A percentile compares a stretch with the other conserved stretches of the same genome.
phyloP scores from a whole-genome alignment of 352 stramenopile species.

The Thraustotheca clavata region DNA sequence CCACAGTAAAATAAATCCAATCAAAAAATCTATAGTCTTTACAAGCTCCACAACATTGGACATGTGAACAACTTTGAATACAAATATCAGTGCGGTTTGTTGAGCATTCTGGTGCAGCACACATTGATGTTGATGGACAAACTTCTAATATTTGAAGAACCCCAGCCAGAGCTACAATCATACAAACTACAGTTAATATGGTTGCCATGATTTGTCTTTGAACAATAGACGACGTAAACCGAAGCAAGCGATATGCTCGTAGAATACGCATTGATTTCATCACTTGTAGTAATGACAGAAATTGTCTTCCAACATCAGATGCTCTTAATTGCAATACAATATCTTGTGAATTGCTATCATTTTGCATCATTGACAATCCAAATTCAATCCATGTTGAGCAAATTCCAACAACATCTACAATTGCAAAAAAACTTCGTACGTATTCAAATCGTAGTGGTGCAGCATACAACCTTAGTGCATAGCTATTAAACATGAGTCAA shows the following conservation, averaged over 20 bases:
- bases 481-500: conserved; percentile 24
- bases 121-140: conserved; percentile 23
- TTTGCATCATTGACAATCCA: neutral
- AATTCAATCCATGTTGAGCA: conserved; percentile 47
- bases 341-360: neutral
- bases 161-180: conserved; percentile 57
- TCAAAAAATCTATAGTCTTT: conserved; percentile 59
- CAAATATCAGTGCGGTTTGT: conserved; percentile 11
- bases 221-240: conserved; percentile 64
- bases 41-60: conserved; percentile 26
- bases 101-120: neutral
- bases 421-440: conserved; percentile 34
- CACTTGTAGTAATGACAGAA: conserved; percentile 26
- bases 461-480: conserved; percentile 47
- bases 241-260: conserved; percentile 58
- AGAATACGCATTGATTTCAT: conserved; percentile 55
- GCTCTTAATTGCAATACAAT: conserved; percentile 11
- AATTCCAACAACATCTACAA: conserved; percentile 52
- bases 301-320: conserved; percentile 15
- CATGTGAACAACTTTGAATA: conserved; percentile 19
- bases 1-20: conserved; percentile 73
- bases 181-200: conserved; percentile 57
- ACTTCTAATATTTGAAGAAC: conserved; percentile 60
- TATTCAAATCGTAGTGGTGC: conserved; percentile 59
- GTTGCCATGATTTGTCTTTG: conserved; percentile 54